Conservation (phyloP, 164 flowering plant species). For the Nymphaea colorata region DNA sequence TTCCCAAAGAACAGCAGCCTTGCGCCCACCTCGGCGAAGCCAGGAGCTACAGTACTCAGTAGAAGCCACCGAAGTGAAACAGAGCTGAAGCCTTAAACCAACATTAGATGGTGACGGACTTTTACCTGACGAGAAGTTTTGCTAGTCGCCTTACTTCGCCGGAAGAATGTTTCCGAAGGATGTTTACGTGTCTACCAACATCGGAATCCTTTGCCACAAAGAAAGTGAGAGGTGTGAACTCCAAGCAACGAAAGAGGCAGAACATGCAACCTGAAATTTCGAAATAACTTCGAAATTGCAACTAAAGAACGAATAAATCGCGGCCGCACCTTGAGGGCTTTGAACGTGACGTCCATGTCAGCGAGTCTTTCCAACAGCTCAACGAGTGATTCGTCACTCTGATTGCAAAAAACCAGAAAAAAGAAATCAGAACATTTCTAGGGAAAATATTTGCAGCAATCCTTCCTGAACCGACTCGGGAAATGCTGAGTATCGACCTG, state of each 20-base stretch:
- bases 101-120: no score
- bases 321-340: slow-evolving; percentile 60
- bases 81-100: no score
- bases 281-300: no score
- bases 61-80: no score
- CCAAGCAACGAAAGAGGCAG: background rate
- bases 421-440: background rate
- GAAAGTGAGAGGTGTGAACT: background rate
- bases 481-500: background rate
- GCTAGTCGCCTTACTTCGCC: slow-evolving; percentile 63
- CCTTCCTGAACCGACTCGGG: no score
- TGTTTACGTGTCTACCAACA: slow-evolving; percentile 76
- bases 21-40: no score
- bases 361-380: slow-evolving; percentile 69
- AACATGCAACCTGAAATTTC: no score
- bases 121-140: slow-evolving; percentile 82
- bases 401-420: slow-evolving; percentile 1
- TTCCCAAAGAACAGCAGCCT: no score
- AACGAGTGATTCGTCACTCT: slow-evolving; percentile 66
- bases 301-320: background rate
- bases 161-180: slow-evolving; percentile 61
- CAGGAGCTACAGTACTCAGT: no score
- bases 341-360: slow-evolving; percentile 87
- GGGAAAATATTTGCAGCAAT: no score
- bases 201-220: slow-evolving; percentile 60